Percentiles rank a stretch among this genome's conserved stretches.
phyloP scores from a whole-genome alignment of 2,329 filamentous ascomycete genomes.

The Rutstroemia sp. region DNA sequence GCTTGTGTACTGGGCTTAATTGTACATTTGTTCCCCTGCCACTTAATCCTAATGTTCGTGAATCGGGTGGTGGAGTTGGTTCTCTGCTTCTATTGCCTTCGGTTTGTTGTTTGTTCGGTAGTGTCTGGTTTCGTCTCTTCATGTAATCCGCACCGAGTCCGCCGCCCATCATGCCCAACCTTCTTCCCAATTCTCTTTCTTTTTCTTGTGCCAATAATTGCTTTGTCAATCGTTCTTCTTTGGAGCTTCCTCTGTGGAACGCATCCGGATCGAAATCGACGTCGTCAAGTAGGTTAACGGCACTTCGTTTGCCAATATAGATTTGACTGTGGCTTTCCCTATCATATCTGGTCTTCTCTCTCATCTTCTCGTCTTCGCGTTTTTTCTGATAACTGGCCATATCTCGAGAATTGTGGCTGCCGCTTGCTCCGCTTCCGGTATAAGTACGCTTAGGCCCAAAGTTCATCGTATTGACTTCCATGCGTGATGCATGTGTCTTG shows the following conservation, averaged over 20 bases:
- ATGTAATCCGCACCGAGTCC: constrained; percentile 68
- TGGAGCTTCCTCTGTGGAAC: constrained; percentile 46
- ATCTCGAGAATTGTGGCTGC: constrained; percentile 20
- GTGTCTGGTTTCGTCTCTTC: constrained; percentile 28
- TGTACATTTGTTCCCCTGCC: constrained; percentile 39
- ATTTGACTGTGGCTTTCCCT: constrained; percentile 49
- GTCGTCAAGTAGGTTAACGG: constrained; percentile 59
- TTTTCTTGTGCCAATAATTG: constrained; percentile 60
- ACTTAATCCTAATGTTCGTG: constrained; percentile 38
- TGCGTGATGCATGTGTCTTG: constrained; percentile 58
- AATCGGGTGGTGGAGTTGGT: constrained; percentile 33
- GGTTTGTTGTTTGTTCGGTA: constrained; percentile 10
- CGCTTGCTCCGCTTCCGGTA: constrained; percentile 29
- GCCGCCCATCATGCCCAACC: constrained; percentile 55
- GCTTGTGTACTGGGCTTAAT: constrained; percentile 49
- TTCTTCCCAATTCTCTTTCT: constrained; percentile 64
- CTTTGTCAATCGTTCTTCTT: constrained; percentile 58
- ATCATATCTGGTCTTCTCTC: constrained; percentile 44
- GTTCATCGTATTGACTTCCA: constrained; percentile 72
- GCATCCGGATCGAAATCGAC: constrained; percentile 50
- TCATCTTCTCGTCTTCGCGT: constrained; percentile 20
- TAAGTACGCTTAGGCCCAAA: constrained; percentile 31
- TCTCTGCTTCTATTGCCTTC: constrained; percentile 6
- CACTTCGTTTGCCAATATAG: constrained; percentile 44
- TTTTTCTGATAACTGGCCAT: constrained; percentile 19